Evolutionary conservation across 2,329 filamentous ascomycete species (phyloP).

Genomic region (Talaromyces funiculosus): DNA sequence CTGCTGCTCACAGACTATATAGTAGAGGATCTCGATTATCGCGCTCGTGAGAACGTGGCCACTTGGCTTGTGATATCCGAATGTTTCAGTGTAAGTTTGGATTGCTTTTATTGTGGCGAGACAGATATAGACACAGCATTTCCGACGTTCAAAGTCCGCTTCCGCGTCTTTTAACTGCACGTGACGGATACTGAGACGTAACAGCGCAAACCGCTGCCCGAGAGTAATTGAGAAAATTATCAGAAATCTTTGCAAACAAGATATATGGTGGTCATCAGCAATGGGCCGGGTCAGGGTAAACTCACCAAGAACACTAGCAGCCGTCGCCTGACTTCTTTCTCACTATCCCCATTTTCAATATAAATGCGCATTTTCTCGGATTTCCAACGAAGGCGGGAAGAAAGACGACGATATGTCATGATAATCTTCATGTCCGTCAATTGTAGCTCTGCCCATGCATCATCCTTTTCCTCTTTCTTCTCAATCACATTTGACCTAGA

Average conservation of each 20-base stretch:
- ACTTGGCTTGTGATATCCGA: background rate
- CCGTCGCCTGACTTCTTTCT: background rate
- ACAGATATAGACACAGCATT: background rate
- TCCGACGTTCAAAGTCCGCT: background rate
- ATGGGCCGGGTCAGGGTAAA: background rate
- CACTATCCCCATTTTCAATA: background rate
- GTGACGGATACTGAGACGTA: background rate
- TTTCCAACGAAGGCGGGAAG: background rate
- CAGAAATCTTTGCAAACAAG: too few relatives aligned
- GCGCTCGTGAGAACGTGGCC: background rate
- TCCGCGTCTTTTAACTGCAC: background rate
- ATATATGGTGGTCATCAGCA: too few relatives aligned
- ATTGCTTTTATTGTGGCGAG: background rate
- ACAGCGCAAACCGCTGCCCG: background rate
- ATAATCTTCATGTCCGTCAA: background rate
- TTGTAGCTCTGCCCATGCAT: background rate
- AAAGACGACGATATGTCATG: background rate
- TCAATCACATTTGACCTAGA: background rate
- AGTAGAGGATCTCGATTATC: background rate
- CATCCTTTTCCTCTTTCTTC: background rate
- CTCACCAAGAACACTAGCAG: background rate
- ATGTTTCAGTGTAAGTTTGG: background rate
- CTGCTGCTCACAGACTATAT: background rate
- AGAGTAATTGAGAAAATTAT: too few relatives aligned
- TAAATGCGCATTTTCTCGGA: background rate